Conservation (phyloP, 2,329 filamentous ascomycete genomes). For the Ophiocordyceps polyrhachis-furcata region DNA sequence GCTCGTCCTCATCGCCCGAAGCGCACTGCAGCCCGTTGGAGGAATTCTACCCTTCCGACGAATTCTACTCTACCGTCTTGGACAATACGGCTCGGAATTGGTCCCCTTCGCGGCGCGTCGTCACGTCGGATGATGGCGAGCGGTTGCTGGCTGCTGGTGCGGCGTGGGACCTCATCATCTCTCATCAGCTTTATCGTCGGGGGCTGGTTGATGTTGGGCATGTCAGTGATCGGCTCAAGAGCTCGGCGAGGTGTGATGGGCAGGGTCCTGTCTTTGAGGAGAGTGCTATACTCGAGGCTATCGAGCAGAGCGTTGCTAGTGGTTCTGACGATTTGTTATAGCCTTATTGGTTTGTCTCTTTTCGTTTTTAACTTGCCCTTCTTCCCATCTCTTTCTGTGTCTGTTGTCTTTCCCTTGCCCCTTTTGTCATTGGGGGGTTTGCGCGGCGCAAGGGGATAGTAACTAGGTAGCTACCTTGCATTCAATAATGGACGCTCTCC, state of each 20-base stretch:
- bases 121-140: conserved; percentile 35
- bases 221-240: conserved; percentile 63
- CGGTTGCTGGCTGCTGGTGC: conserved; percentile 55
- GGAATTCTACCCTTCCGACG: too few species aligned
- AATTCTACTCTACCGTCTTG: too few species aligned
- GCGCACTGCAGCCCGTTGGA: too few species aligned
- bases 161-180: conserved; percentile 80
- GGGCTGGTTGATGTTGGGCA: conserved; percentile 66
- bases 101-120: too few species aligned
- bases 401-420: neutral
- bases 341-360: neutral
- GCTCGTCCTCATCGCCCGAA: too few species aligned
- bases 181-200: conserved; percentile 55
- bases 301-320: conserved; percentile 58
- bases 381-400: neutral
- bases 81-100: too few species aligned
- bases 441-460: neutral
- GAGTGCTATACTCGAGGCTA: conserved; percentile 49
- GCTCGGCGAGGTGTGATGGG: conserved; percentile 62
- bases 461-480: neutral
- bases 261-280: conserved; percentile 80
- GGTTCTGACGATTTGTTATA: conserved; percentile 55
- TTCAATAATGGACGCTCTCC: neutral
- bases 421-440: too few species aligned
- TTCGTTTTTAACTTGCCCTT: neutral